phyloP scores from a whole-genome alignment of 2,329 filamentous ascomycete species.

The Sclerotinia trifoliorum region DNA sequence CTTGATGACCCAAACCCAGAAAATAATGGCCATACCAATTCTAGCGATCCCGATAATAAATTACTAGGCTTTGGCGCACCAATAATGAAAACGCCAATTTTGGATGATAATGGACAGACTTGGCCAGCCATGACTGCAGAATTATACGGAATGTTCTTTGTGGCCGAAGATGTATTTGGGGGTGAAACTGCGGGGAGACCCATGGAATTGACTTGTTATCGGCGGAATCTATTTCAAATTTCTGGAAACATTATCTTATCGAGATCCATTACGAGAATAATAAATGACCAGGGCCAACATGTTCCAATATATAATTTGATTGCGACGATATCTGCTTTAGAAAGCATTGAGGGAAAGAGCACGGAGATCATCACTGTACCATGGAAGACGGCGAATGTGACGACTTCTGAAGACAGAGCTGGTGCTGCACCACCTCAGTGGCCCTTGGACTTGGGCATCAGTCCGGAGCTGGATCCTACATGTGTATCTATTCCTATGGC shows the following conservation, averaged over 20 bases:
- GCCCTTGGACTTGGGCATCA: conserved; percentile 54
- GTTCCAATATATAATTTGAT: conserved; percentile 75
- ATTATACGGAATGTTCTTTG: conserved; percentile 81
- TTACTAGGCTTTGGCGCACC: conserved; percentile 72
- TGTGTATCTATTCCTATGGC: conserved; percentile 79
- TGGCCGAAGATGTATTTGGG: conserved; percentile 76
- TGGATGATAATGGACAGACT: conserved; percentile 65
- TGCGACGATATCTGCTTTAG: conserved; percentile 78
- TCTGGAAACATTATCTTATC: conserved; percentile 82
- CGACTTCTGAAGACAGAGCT: conserved; percentile 41
- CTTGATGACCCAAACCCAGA: conserved; percentile 37
- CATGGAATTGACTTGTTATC: conserved; percentile 89
- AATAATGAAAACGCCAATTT: conserved; percentile 56
- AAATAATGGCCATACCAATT: conserved; percentile 26
- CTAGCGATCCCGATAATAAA: conserved; percentile 60
- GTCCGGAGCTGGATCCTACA: conserved; percentile 73
- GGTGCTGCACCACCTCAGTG: conserved; percentile 55
- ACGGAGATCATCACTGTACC: conserved; percentile 96
- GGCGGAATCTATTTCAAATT: conserved; percentile 92
- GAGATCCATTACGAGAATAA: conserved; percentile 64
- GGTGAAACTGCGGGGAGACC: conserved; percentile 51
- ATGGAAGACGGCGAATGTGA: conserved; percentile 66
- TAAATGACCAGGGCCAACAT: conserved; percentile 76
- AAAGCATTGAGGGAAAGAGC: conserved; percentile 87
- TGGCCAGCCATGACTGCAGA: conserved; percentile 70